Conservation (phyloP, 805 yeast species). For the Starmerella kuoi region DNA sequence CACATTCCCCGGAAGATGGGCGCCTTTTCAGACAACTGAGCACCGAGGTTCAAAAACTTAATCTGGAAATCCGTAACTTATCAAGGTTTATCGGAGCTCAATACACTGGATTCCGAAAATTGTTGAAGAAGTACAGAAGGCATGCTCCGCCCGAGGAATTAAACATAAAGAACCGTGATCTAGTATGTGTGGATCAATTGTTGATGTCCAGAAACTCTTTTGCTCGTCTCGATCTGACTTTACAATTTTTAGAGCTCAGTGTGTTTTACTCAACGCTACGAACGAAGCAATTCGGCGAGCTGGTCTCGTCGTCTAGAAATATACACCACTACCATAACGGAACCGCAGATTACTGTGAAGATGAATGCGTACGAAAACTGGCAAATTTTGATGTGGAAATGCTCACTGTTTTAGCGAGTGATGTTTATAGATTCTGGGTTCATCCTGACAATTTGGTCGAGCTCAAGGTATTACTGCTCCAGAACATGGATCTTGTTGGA, state of each 20-base stretch:
- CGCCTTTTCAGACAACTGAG: conserved; percentile 20
- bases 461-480: conserved; percentile 37
- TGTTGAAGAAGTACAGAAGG: conserved; percentile 54
- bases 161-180: conserved; percentile 19
- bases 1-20: conserved; percentile 7
- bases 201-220: conserved; percentile 43
- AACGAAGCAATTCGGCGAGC: conserved; percentile 19
- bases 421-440: conserved; percentile 38
- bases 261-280: conserved; percentile 41
- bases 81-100: conserved; percentile 63
- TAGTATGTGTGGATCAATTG: conserved; percentile 24
- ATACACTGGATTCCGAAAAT: conserved; percentile 56
- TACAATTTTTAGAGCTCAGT: conserved; percentile 49
- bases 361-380: conserved; percentile 1
- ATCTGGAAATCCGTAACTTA: conserved; percentile 46
- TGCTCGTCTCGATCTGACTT: conserved; percentile 46
- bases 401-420: conserved; percentile 28
- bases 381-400: conserved; percentile 28
- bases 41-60: conserved; percentile 34
- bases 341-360: background rate
- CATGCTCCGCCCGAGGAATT: conserved; percentile 31
- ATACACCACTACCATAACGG: background rate
- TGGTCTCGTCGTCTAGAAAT: background rate
- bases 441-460: conserved; percentile 50
- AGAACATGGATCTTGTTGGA: conserved; percentile 23